phyloP scores from a whole-genome alignment of 1,139 yeast species.

The Diutina rugosa region DNA sequence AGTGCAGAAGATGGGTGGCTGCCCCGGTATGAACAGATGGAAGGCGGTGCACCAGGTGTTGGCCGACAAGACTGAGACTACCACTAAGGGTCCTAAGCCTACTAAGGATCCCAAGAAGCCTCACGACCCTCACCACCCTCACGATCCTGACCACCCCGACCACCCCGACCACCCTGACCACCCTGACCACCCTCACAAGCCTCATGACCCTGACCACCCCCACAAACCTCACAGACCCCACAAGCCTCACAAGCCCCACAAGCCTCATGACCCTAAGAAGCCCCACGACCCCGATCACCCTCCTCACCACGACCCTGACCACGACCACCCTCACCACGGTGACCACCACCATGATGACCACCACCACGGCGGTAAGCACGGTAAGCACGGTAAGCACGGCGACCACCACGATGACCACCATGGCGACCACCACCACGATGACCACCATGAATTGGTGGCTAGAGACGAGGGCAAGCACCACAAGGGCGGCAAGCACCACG shows the following conservation, averaged over 20 bases:
- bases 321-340: neutral
- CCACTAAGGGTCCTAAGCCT: neutral
- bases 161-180: neutral
- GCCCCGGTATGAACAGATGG: neutral
- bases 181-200: neutral
- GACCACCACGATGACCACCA: neutral
- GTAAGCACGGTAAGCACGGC: neutral
- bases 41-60: neutral
- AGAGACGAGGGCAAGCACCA: neutral
- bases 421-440: neutral
- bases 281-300: neutral
- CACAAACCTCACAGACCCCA: neutral
- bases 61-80: neutral
- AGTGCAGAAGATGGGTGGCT: neutral
- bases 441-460: neutral
- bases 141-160: neutral
- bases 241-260: neutral
- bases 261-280: neutral
- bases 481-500: neutral
- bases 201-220: neutral
- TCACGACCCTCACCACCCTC: neutral
- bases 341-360: neutral
- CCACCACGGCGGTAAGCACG: neutral
- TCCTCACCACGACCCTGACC: neutral
- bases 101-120: neutral